Percentiles rank a stretch among this genome's conserved stretches.
These are phyloP conservation scores for Umbelopsis sp. DNA, from an alignment of 192 early-diverging fungal genomes.

Conservation along the genomic window DNA sequence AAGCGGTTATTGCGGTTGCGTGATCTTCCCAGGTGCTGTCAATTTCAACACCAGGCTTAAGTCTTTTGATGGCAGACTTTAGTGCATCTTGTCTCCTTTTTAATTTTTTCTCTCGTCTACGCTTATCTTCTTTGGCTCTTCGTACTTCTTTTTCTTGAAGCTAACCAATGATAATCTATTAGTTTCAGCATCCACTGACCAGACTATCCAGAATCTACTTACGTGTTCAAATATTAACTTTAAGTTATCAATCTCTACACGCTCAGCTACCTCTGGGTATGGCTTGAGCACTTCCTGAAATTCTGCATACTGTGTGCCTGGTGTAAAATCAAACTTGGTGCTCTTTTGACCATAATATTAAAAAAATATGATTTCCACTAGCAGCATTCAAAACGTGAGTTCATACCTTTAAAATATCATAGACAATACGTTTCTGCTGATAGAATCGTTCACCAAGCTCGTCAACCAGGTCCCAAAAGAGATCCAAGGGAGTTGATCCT, in stretches of 20 bases:
- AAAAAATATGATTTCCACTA: background rate
- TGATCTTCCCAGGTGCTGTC: conserved; percentile 74
- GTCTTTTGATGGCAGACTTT: conserved; percentile 68
- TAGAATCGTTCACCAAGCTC: conserved; percentile 78
- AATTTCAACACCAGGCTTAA: conserved; percentile 61
- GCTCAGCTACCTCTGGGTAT: conserved; percentile 35
- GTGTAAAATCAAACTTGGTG: conserved; percentile 48
- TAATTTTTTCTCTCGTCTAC: conserved; percentile 67
- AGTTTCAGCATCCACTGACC: background rate
- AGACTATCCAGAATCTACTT: background rate
- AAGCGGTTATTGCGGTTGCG: conserved; percentile 44
- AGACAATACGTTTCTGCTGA: conserved; percentile 66
- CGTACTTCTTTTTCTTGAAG: conserved; percentile 52
- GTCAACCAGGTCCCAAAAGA: conserved; percentile 93
- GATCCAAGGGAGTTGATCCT: conserved; percentile 85
- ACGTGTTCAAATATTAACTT: conserved; percentile 57
- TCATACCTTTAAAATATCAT: conserved; percentile 61
- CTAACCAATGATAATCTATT: conserved; percentile 39
- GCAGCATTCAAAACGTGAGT: background rate
- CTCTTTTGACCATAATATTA: conserved; percentile 26
- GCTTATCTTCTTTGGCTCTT: conserved; percentile 70
- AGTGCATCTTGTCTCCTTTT: conserved; percentile 80
- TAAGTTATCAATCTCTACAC: conserved; percentile 39
- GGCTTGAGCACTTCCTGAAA: conserved; percentile 31
- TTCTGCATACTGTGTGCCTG: conserved; percentile 48